These are phyloP conservation scores for Diutina mesorugosa DNA, from an alignment of 1,139 yeast species.

Conservation along the genomic window DNA sequence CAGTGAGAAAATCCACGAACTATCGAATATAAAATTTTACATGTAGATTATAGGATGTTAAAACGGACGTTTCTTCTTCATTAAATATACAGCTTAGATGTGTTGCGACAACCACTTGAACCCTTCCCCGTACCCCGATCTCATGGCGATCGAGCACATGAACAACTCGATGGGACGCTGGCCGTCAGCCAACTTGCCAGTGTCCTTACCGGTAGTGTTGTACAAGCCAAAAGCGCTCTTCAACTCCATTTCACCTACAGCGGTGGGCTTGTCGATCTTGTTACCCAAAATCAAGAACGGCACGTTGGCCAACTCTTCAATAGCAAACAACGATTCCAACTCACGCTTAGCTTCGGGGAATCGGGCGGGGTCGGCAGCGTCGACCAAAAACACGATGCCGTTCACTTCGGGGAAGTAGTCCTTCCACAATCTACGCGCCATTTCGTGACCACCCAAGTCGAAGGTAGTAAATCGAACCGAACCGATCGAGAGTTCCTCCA, in stretches of 20 bases:
- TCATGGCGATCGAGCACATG: constrained; percentile 96
- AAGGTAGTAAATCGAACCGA: constrained; percentile 94
- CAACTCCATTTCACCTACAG: constrained; percentile 91
- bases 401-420: constrained; percentile 98
- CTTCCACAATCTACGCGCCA: constrained; percentile 98
- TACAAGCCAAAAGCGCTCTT: constrained; percentile 82
- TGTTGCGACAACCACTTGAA: constrained; percentile 94
- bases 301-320: constrained; percentile 79
- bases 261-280: constrained; percentile 88
- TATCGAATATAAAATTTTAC: neutral
- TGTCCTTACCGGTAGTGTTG: constrained; percentile 68
- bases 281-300: constrained; percentile 93
- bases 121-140: constrained; percentile 93
- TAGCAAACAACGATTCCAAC: constrained; percentile 81
- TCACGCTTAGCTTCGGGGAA: constrained; percentile 92
- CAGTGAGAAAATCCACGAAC: neutral
- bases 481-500: constrained; percentile 95
- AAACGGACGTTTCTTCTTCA: neutral
- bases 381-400: constrained; percentile 93
- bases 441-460: constrained; percentile 96
- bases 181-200: constrained; percentile 59
- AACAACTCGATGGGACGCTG: constrained; percentile 89
- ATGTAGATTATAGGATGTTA: neutral
- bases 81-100: constrained; percentile 29
- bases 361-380: constrained; percentile 94